A percentile compares a stretch with the other conserved stretches of the same genome.
phyloP scores from a whole-genome alignment of 805 yeast genomes.

The Candida suzukii region DNA sequence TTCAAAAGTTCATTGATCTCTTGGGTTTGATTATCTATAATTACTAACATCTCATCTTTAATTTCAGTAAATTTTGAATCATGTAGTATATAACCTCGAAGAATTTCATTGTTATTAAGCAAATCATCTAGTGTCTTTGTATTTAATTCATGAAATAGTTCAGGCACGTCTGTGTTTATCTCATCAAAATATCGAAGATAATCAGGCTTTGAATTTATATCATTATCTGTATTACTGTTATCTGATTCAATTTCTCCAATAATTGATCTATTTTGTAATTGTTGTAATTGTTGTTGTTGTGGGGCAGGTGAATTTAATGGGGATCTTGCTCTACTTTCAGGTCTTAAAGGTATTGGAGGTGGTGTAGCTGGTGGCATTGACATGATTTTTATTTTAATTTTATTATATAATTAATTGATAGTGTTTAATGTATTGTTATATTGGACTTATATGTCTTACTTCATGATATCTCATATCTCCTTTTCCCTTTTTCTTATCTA shows the following conservation, averaged over 20 bases:
- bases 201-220: background rate
- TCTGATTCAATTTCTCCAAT: too few relatives aligned
- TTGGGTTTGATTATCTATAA: conserved; percentile 30
- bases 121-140: conserved; percentile 15
- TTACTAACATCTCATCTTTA: conserved; percentile 14
- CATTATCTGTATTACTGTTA: background rate
- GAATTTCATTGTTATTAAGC: conserved; percentile 7
- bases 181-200: background rate
- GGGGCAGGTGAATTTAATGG: background rate
- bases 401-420: too few relatives aligned
- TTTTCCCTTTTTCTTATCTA: too few relatives aligned
- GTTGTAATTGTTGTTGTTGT: background rate
- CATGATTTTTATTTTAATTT: too few relatives aligned
- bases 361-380: too few relatives aligned
- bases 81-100: conserved; percentile 12
- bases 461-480: too few relatives aligned
- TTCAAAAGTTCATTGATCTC: conserved; percentile 25
- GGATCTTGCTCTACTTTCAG: background rate
- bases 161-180: conserved; percentile 5
- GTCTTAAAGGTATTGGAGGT: background rate
- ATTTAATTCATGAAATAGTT: conserved; percentile 16
- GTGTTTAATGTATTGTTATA: too few relatives aligned
- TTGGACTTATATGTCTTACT: too few relatives aligned
- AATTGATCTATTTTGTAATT: too few relatives aligned
- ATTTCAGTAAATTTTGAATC: conserved; percentile 9